A percentile compares a stretch with the other conserved stretches of the same genome.
Conservation (phyloP, 495 filamentous ascomycete species). For the Hypoxylon intermedium region DNA sequence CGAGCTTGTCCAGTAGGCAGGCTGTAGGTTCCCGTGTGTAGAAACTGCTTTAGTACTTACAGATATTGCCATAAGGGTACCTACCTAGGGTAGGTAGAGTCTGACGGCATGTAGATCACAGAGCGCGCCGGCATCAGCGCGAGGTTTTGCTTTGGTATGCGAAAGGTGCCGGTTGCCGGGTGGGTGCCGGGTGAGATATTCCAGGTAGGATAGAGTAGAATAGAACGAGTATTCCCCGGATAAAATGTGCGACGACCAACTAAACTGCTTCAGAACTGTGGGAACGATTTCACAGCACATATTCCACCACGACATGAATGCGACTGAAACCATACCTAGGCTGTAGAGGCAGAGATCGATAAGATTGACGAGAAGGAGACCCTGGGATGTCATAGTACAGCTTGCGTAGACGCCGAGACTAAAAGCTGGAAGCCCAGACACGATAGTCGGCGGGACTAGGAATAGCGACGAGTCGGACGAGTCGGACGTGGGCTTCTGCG, state of each 20-base stretch:
- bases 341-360: constrained; percentile 12
- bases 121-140: constrained; percentile 11
- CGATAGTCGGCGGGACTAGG: constrained; percentile 9
- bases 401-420: constrained; percentile 1
- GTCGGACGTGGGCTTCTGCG: constrained; percentile 24
- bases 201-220: constrained; percentile 7
- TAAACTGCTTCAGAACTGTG: constrained; percentile 5
- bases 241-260: constrained; percentile 20
- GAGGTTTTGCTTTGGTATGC: constrained; percentile 2
- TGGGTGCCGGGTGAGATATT: constrained; percentile 9
- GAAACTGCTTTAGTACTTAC: constrained; percentile 17
- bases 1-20: constrained; percentile 6
- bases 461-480: constrained; percentile 13
- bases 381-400: constrained; percentile 7
- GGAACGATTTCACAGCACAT: constrained; percentile 18
- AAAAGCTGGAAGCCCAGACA: constrained; percentile 4
- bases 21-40: constrained; percentile 32
- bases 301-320: constrained; percentile 11
- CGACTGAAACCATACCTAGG: constrained; percentile 13
- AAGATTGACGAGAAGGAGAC: constrained; percentile 1
- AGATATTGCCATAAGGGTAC: constrained; percentile 14
- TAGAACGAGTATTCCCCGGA: constrained; percentile 25
- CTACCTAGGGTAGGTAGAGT: no score
- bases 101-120: constrained; percentile 22
- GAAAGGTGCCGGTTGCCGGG: constrained; percentile 11